Evolutionary conservation across 2,329 filamentous ascomycete species (phyloP), one percentile per base, ranked within the genome.

Genomic region (Alternaria sp.): DNA sequence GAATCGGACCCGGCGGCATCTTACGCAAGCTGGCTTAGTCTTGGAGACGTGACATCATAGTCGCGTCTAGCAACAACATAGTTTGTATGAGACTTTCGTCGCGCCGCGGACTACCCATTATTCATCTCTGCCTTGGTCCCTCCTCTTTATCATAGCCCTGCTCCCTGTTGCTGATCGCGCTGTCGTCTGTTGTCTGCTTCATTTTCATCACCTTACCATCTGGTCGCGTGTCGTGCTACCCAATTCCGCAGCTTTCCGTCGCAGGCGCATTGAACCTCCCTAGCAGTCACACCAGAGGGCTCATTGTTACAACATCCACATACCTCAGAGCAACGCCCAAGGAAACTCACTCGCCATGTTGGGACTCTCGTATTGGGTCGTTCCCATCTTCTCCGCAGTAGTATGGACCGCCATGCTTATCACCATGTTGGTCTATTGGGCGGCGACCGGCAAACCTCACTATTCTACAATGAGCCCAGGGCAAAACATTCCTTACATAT

Each of bases 401-500:
- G 72, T 79, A 65, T 81, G 78, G 79, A 73, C 77, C 32, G 85
- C 83, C 62, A 92, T 88, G 75, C 84, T 94, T 16, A 82, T 93
- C 26, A 87, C 85, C 56, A 85, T 93, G 79, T 81, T 93, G 59
- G 82, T 91, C n/a, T 84, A 87, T 78, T 94, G 91, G 91, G 78
- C 85, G 62, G 75, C 87, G 39, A 79, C 86, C 68, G 77, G 90
- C 57, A 78, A 80, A n/a, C 82, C 80, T 1, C 81, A 81, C 64
- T 92, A 91, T 71, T 59, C 80, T 3, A 89, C 87, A 41, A 91
- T 93, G 88, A 76, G 81, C 20, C 47, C 63, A 0, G 63, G 67
- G 32, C 89, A 91, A 73, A 76, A 68, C 26, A 89, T 94, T 43
- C 88, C 91, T 63, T 93, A 89, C 81, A 92, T 92, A 72, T 90